Conservation (phyloP, 2,329 filamentous ascomycete species). For the Pseudogymnoascus sp. region DNA sequence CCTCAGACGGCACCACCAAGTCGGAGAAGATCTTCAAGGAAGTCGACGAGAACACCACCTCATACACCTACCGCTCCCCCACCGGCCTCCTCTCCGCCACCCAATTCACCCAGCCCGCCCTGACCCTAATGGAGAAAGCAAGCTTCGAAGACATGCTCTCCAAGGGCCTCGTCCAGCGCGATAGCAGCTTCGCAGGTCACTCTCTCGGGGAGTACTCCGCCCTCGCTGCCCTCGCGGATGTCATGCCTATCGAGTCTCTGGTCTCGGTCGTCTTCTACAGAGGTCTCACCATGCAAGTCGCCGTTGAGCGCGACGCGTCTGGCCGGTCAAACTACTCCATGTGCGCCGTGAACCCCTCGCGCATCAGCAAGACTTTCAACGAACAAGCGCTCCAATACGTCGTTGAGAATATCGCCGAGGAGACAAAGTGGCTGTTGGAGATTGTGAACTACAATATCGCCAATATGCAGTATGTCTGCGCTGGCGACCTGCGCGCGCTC, state of each 20-base stretch:
- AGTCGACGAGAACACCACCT: slow-evolving; percentile 83
- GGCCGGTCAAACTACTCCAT: slow-evolving; percentile 98
- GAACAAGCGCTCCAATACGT: slow-evolving; percentile 96
- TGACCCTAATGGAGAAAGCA: slow-evolving; percentile 99
- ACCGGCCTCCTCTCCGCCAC: slow-evolving; percentile 92
- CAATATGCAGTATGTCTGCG: slow-evolving; percentile 68
- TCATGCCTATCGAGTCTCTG: slow-evolving; percentile 98
- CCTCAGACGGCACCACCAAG: slow-evolving; percentile 83
- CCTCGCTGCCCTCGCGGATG: slow-evolving; percentile 87
- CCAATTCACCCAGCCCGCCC: slow-evolving; percentile 94
- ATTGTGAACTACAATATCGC: slow-evolving; percentile 95
- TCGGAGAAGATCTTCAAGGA: slow-evolving; percentile 99
- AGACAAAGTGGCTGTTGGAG: slow-evolving; percentile 90
- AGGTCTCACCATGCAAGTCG: slow-evolving; percentile 97
- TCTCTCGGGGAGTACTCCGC: slow-evolving; percentile 98
- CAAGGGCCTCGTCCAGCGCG: slow-evolving; percentile 89
- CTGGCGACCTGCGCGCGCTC: slow-evolving; percentile 61
- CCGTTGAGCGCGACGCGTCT: slow-evolving; percentile 86
- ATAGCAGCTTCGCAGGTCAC: slow-evolving; percentile 96
- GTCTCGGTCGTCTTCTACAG: slow-evolving; percentile 99
- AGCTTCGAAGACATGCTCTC: slow-evolving; percentile 98
- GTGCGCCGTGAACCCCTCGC: slow-evolving; percentile 97
- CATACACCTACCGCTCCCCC: slow-evolving; percentile 94
- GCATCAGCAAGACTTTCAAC: slow-evolving; percentile 98
- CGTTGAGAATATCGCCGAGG: slow-evolving; percentile 87